These are phyloP conservation scores for Ascoidea rubescens DNA, from an alignment of 805 yeast species.

Conservation along the genomic window DNA sequence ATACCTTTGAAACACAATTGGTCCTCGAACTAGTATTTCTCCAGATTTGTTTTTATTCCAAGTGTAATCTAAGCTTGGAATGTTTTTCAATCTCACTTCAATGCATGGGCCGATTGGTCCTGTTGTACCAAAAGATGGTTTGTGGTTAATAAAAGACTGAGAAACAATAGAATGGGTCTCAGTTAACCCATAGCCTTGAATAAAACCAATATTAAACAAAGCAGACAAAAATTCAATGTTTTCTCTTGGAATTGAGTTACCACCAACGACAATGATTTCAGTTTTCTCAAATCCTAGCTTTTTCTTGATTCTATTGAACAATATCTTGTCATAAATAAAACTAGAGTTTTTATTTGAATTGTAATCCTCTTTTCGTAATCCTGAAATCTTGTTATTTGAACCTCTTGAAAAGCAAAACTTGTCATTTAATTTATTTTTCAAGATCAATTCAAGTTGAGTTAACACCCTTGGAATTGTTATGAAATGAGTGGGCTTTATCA, in stretches of 20 bases:
- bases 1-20: constrained; percentile 43
- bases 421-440: constrained; percentile 32
- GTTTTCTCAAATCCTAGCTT: constrained; percentile 35
- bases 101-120: constrained; percentile 43
- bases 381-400: constrained; percentile 23
- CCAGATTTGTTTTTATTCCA: constrained; percentile 34
- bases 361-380: neutral
- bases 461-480: constrained; percentile 55
- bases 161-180: constrained; percentile 54
- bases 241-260: constrained; percentile 57
- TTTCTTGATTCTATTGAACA: constrained; percentile 28
- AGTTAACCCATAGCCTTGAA: constrained; percentile 65
- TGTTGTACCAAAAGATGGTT: constrained; percentile 35
- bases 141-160: constrained; percentile 27
- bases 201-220: constrained; percentile 37
- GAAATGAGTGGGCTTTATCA: constrained; percentile 36
- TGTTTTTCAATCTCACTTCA: constrained; percentile 47
- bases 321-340: constrained; percentile 19
- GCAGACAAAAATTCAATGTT: constrained; percentile 49
- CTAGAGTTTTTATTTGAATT: constrained; percentile 9
- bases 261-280: constrained; percentile 33
- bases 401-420: constrained; percentile 22
- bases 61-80: constrained; percentile 48
- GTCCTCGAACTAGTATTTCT: constrained; percentile 51
- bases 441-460: constrained; percentile 46